Base-by-base conservation (phyloP, 208 protist species). In the Leishmania major region DNA sequence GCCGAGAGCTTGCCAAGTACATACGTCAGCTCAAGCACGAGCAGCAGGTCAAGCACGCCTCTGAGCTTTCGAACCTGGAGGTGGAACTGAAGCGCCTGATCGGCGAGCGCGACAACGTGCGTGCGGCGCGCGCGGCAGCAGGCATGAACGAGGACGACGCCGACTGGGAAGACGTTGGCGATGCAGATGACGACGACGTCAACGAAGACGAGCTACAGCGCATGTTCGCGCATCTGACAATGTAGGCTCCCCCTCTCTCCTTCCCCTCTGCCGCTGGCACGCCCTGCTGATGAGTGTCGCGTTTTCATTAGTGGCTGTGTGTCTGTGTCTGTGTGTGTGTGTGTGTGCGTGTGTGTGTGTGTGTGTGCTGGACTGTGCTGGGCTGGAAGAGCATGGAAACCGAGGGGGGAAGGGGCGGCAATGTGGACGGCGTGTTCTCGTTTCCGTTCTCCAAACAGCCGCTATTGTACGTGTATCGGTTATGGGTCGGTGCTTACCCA, bases 1-100 rank as follows among this genome's bases (percentile, higher is more conserved):
- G 93, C 10, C 95, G 95, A 15, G 95, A 98, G 80, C 88, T 98
- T 28, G 90, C 91, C 53, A 96, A 96, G 86, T 98, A 98, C 84
- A 96, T 98, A 69, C 89, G 92, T 0, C 89, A 93, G 84, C 89
- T 98, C 51, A 89, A 93, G 86, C 83, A 90, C 81, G 93, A 98
- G 80, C 92, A 95, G 83, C 83, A 88, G 82, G 77, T 85, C 79
- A 95, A 96, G 85, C 95, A 98, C 75, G 75, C 82, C n/a, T 79
- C 84, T 25, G 95, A 98, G 67, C 78, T 96, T 28, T 57, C 78
- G 67, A 87, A 85, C 74, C 78, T 96, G 31, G 91, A 98, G 67
- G 85, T 84, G 73, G 88, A 90, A 70, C 87, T 98, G 76, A 84
- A 92, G 77, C 82, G 79, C 51, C 71, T 91, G 11, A 84, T 87